These are phyloP conservation scores for Camelina neglecta DNA, from an alignment of 345 rosid species.

Conservation along the genomic window DNA sequence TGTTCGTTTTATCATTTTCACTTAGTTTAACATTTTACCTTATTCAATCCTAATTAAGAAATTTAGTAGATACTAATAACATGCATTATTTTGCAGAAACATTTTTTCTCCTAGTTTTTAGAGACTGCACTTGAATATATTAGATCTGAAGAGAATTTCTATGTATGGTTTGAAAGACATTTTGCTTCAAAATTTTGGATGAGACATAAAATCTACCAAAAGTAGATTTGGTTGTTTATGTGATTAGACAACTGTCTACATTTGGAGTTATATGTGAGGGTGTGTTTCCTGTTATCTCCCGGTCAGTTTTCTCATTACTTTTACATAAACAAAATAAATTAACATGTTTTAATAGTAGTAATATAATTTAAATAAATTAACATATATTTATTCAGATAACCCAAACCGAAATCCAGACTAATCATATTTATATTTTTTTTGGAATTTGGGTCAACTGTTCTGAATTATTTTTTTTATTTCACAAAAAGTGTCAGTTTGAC, in stretches of 20 bases:
- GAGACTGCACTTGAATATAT: neutral
- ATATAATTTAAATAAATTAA: no score
- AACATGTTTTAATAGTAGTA: no score
- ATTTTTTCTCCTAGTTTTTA: neutral
- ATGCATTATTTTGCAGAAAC: neutral
- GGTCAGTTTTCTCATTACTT: neutral
- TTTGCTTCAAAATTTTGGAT: neutral
- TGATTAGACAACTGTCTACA: conserved; percentile 16
- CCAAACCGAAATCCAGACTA: no score
- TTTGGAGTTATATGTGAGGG: conserved; percentile 21
- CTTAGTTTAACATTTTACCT: no score
- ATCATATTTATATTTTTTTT: no score
- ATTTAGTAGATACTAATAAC: neutral
- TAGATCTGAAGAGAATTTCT: neutral
- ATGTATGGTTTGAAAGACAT: neutral
- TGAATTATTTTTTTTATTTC: no score
- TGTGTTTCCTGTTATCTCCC: conserved; percentile 2
- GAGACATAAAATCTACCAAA: conserved; percentile 22
- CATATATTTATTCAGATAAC: no score
- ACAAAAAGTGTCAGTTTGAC: no score
- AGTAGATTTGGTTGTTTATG: conserved; percentile 23
- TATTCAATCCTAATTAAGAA: neutral
- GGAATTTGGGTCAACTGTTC: no score
- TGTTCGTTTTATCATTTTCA: neutral
- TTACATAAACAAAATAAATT: conserved; percentile 1